Evolutionary conservation across 768 basidiomycete genomes (phyloP).

Genomic region (Boletus rex-veris): DNA sequence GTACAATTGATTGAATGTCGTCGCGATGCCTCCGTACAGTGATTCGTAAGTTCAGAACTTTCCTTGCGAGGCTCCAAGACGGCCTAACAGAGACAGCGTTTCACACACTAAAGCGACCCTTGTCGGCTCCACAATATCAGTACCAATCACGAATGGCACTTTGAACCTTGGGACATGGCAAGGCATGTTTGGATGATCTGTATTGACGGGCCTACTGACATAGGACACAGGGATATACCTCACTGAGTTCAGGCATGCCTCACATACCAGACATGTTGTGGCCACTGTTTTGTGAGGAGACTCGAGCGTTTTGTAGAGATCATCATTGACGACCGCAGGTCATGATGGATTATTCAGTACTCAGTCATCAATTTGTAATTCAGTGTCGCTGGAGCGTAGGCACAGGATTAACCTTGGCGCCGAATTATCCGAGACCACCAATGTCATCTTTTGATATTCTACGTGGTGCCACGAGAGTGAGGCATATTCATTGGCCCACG

Average conservation of each 20-base stretch:
- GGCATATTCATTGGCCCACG: no score
- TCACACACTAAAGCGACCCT: slow-evolving; percentile 90
- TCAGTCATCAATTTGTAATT: neutral
- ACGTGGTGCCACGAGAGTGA: no score
- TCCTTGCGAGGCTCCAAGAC: neutral
- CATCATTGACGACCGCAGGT: slow-evolving; percentile 8
- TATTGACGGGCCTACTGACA: slow-evolving; percentile 1
- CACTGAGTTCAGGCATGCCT: slow-evolving; percentile 72
- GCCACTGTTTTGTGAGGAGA: slow-evolving; percentile 74
- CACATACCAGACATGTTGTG: slow-evolving; percentile 68
- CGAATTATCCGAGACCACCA: neutral
- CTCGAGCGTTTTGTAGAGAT: neutral
- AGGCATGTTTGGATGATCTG: slow-evolving; percentile 42
- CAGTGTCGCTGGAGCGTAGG: neutral
- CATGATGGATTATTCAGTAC: slow-evolving; percentile 1
- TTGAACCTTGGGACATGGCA: slow-evolving; percentile 93
- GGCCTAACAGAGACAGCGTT: slow-evolving; percentile 44
- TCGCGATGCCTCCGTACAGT: slow-evolving; percentile 35
- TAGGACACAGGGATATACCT: slow-evolving; percentile 67
- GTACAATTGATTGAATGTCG: neutral
- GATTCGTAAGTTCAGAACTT: slow-evolving; percentile 58
- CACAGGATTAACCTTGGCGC: neutral
- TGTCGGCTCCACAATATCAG: slow-evolving; percentile 73
- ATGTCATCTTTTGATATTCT: neutral
- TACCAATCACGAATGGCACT: slow-evolving; percentile 78